phyloP scores from a whole-genome alignment of 2,329 filamentous ascomycete species.

The Pestalotiopsis sp. region DNA sequence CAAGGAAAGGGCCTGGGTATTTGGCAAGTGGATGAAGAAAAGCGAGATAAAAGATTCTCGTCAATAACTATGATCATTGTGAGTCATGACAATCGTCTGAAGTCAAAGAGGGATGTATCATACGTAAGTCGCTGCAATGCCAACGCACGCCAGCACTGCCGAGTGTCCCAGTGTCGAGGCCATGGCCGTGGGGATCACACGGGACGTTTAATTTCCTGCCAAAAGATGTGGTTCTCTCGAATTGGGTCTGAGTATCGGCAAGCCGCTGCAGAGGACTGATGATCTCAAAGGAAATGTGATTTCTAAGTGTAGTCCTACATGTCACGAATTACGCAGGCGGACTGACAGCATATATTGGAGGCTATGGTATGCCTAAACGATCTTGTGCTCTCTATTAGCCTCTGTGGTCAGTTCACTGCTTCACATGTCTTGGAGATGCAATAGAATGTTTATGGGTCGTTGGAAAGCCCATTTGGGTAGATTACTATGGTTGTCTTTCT shows the following conservation, averaged over 20 bases:
- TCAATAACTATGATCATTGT: neutral
- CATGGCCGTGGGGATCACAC: neutral
- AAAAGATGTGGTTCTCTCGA: neutral
- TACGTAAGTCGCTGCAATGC: neutral
- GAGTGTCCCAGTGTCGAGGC: neutral
- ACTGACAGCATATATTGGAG: neutral
- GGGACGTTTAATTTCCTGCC: neutral
- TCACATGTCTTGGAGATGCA: neutral
- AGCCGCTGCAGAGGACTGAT: neutral
- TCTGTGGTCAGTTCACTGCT: neutral
- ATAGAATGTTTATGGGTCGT: neutral
- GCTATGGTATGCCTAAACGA: neutral
- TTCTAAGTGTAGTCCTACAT: neutral
- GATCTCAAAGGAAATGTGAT: neutral
- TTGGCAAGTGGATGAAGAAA: conserved; percentile 16
- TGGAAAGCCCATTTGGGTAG: neutral
- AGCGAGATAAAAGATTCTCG: neutral
- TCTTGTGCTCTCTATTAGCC: neutral
- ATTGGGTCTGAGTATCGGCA: neutral
- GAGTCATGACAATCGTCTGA: neutral
- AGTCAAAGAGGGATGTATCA: neutral
- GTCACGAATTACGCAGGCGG: neutral
- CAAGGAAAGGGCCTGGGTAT: conserved; percentile 15
- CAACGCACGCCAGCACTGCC: neutral
- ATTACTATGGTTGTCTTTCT: neutral